Base-by-base conservation (phyloP, 495 filamentous ascomycete genomes). In the Pyrenula aspistea region DNA sequence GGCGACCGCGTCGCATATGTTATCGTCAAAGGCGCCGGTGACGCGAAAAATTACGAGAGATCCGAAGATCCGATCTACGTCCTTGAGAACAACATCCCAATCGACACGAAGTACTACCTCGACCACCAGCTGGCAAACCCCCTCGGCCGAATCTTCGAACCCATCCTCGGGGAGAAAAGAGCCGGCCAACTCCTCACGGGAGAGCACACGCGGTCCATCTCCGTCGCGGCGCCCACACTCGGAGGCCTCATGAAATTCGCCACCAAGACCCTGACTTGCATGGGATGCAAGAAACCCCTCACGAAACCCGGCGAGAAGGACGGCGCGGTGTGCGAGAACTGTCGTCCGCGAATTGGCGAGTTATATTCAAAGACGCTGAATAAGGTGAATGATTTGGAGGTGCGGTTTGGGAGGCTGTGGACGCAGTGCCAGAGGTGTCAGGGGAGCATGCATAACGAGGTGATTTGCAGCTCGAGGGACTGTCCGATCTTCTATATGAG, bases 401-500 rank as follows among this genome's bases (percentile, higher is more conserved):
- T 99, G 8, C 74, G 91, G 21, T 99, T 99, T 60, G 86, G 90
- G 1, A 74, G 93, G 50, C 74, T 99, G 53, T 99, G 93, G 93
- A 99, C 93, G 22, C 93, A 99, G 72, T 99, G 93, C 70, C 93
- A 99, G 75, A 79, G 93, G 31, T 99, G 93, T 68, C 93, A 99
- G 72, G 93, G 92, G 12, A 95, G 89, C 67, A 83, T 99, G 78
- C 93, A 99, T 72, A 89, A 86, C 65, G 92, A 99, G 72, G 93
- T 99, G 22, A 97, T 99, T 61, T 99, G 93, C 76, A 89, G 85
- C 48, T 91, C 86, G 61, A 87, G 87, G 65, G 93, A 99, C 72
- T 99, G 93, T 65, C 93, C 93, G 2, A 99, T 99, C 60, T 99
- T 96, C 73, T 99, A 99, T 67, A 99, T 97, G 93, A 85, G 93